Percentiles rank a stretch among this genome's conserved stretches.
Evolutionary conservation across 805 yeast species (phyloP).

Genomic region (Ogataea chonburiensis): DNA sequence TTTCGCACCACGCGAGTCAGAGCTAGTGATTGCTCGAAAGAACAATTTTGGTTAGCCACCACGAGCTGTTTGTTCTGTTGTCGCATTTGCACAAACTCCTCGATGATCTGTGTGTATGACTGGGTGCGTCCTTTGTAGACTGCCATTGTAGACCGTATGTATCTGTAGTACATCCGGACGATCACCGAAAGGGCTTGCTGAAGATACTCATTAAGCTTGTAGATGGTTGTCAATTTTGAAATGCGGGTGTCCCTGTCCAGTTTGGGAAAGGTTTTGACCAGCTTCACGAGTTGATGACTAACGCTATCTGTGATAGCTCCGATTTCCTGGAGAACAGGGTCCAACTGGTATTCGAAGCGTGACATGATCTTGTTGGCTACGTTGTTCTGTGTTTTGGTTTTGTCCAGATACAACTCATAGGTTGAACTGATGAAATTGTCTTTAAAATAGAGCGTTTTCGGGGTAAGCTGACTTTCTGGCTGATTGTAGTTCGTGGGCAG

Average conservation of each 20-base stretch:
- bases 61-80: conserved; percentile 12
- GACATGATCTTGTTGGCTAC: conserved; percentile 14
- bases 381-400: conserved; percentile 18
- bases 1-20: conserved; percentile 18
- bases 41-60: conserved; percentile 1
- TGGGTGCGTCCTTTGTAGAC: conserved; percentile 2
- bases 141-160: conserved; percentile 1
- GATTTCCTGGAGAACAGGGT: conserved; percentile 10
- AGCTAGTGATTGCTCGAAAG: conserved; percentile 20
- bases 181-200: conserved; percentile 6
- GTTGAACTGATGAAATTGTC: conserved; percentile 27
- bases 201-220: conserved; percentile 8
- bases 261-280: conserved; percentile 8
- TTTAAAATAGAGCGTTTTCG: conserved; percentile 22
- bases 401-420: conserved; percentile 27
- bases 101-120: conserved; percentile 11
- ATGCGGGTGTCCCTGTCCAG: conserved; percentile 14
- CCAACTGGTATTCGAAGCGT: conserved; percentile 20
- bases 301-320: conserved; percentile 2
- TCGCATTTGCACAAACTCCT: conserved; percentile 13
- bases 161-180: conserved; percentile 4
- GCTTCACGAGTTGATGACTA: conserved; percentile 1
- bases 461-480: conserved; percentile 19
- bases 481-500: conserved; percentile 10
- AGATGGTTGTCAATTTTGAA: conserved; percentile 8